phyloP scores from a whole-genome alignment of 768 basidiomycete species.

The Panus rudis region DNA sequence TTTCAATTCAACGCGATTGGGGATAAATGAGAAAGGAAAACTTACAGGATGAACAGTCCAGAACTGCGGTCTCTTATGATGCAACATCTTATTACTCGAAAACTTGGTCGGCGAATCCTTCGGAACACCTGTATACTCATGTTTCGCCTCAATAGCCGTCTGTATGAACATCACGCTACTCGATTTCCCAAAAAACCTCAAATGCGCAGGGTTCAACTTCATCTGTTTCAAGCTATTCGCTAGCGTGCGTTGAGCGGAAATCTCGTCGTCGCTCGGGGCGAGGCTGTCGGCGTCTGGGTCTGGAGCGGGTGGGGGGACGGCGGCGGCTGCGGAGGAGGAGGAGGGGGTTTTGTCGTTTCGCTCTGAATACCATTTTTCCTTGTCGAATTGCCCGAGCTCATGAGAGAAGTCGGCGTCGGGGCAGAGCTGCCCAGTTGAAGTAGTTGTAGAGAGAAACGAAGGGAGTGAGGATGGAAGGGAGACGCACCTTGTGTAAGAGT shows the following conservation, averaged over 20 bases:
- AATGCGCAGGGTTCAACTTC: constrained; percentile 18
- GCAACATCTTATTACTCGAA: constrained; percentile 12
- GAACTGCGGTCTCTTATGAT: constrained; percentile 37
- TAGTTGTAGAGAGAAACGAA: too few relatives aligned
- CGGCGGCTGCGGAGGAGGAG: background rate
- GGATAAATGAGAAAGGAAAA: background rate
- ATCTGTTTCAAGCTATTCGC: constrained; percentile 25
- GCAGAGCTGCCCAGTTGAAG: constrained; percentile 40
- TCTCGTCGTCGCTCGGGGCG: constrained; percentile 23
- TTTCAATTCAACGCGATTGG: background rate
- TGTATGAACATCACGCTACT: constrained; percentile 35
- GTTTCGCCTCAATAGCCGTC: constrained; percentile 36
- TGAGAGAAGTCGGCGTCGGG: constrained; percentile 57
- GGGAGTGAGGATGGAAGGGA: background rate
- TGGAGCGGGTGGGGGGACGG: constrained; percentile 9
- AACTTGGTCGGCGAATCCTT: too few relatives aligned
- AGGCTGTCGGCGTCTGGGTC: constrained; percentile 21
- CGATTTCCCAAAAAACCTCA: constrained; percentile 36
- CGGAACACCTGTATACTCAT: constrained; percentile 27
- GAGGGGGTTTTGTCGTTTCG: constrained; percentile 1
- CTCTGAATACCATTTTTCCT: constrained; percentile 26
- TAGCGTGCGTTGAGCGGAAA: constrained; percentile 19
- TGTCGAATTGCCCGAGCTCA: constrained; percentile 44
- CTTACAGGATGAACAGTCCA: constrained; percentile 43
- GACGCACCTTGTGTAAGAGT: constrained; percentile 28